These are phyloP conservation scores for Papilionanthe hybrid DNA, from an alignment of 116 monocot species.

Conservation along the genomic window DNA sequence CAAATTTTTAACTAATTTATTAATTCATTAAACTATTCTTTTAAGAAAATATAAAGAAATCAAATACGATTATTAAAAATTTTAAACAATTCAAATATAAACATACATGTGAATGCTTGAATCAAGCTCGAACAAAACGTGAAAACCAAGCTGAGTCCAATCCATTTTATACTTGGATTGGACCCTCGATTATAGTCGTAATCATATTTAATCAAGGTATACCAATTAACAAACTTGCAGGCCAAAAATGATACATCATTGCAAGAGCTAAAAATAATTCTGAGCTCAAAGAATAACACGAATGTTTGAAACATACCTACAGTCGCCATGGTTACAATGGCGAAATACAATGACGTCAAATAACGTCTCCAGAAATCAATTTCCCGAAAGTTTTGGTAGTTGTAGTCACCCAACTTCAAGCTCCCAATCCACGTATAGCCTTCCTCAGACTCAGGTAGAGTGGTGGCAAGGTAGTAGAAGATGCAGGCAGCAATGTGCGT, in stretches of 20 bases:
- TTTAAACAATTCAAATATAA: too few species aligned
- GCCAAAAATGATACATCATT: not conserved
- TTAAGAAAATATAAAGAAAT: too few species aligned
- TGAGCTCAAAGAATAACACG: not conserved
- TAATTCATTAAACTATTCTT: too few species aligned
- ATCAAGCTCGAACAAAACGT: too few species aligned
- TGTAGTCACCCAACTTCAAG: constrained; percentile 66
- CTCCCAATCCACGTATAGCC: constrained; percentile 92
- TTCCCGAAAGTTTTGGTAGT: constrained; percentile 65
- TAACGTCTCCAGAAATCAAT: constrained; percentile 70
- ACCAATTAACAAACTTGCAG: not conserved
- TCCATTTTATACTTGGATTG: too few species aligned
- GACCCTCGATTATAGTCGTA: too few species aligned
- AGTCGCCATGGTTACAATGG: constrained; percentile 91
- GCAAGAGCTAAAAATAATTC: not conserved
- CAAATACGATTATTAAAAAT: too few species aligned
- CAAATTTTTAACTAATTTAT: too few species aligned
- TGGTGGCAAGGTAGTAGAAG: constrained; percentile 89
- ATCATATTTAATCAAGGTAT: too few species aligned
- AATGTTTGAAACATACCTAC: constrained; percentile 53
- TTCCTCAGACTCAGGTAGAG: constrained; percentile 68
- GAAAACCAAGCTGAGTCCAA: too few species aligned
- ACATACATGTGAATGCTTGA: too few species aligned
- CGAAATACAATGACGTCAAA: constrained; percentile 79
- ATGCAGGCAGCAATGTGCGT: constrained; percentile 92